phyloP scores from a whole-genome alignment of 331 rosid genomes.

The Quercus phellos region DNA sequence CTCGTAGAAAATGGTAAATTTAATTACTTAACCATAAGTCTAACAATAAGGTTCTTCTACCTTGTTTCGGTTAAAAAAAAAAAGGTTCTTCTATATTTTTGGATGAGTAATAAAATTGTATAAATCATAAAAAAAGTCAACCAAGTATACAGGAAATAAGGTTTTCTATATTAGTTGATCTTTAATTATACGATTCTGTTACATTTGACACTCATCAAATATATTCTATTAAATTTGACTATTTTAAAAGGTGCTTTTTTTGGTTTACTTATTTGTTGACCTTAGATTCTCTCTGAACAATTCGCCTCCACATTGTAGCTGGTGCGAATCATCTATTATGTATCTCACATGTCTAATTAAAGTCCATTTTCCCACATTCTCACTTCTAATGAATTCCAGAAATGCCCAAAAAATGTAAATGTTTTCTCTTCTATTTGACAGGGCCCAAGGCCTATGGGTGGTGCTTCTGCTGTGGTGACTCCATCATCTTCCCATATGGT shows the following conservation, averaged over 20 bases:
- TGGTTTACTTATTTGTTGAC: not conserved
- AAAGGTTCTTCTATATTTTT: no score
- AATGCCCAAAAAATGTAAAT: constrained; percentile 37
- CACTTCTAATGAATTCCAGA: constrained; percentile 40
- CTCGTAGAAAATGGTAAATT: no score
- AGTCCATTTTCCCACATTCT: constrained; percentile 9
- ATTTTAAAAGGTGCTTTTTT: not conserved
- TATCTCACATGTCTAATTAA: constrained; percentile 16
- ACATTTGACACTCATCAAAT: not conserved
- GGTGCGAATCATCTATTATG: constrained; percentile 1
- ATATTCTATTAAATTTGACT: not conserved
- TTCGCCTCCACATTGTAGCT: constrained; percentile 13
- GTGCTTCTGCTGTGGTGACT: constrained; percentile 49
- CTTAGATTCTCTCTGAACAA: constrained; percentile 4
- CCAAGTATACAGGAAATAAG: no score
- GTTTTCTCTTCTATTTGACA: constrained; percentile 51
- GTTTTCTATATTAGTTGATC: not conserved
- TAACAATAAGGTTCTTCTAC: no score
- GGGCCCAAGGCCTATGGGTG: constrained; percentile 63
- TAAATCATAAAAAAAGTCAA: no score
- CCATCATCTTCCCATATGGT: constrained; percentile 58
- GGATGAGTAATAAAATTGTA: no score
- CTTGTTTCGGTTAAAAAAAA: no score
- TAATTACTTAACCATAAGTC: no score
- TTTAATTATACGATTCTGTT: not conserved